Evolutionary conservation across 257 asterid species (phyloP).

Genomic region (Solanum etuberosum): DNA sequence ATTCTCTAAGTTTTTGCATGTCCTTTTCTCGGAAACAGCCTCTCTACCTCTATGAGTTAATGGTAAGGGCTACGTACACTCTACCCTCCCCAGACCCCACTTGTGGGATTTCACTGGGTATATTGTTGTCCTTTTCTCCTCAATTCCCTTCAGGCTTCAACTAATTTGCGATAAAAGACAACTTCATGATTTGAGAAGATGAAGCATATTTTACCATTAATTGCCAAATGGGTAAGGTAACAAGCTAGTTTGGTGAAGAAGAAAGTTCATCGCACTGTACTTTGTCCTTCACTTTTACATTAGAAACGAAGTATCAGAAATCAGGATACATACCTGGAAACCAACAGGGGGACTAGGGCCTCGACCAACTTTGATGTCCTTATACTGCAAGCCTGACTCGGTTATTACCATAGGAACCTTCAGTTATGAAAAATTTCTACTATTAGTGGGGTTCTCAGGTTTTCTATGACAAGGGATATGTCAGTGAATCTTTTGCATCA

Average conservation of each 20-base stretch:
- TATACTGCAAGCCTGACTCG: constrained; percentile 88
- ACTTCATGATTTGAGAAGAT: not conserved
- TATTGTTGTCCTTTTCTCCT: not conserved
- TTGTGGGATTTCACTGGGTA: too few species aligned
- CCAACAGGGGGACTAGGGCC: constrained; percentile 98
- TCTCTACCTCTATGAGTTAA: too few species aligned
- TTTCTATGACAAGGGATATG: not conserved
- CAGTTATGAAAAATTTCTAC: not conserved
- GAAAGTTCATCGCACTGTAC: not conserved
- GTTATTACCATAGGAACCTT: constrained; percentile 86
- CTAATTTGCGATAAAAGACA: not conserved
- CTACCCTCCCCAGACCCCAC: too few species aligned
- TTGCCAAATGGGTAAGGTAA: not conserved
- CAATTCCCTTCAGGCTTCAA: not conserved
- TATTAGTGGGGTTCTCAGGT: not conserved
- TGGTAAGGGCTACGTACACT: too few species aligned
- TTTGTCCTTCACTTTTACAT: not conserved
- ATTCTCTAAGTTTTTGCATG: not conserved
- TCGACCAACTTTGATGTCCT: constrained; percentile 75
- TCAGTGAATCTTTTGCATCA: not conserved
- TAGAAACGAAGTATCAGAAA: not conserved
- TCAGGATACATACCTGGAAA: constrained; percentile 53
- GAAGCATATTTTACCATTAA: not conserved
- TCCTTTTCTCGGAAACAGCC: not conserved
- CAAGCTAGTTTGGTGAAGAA: not conserved